Base-by-base conservation (phyloP, 305 asterid species). In the Lippia alba region DNA sequence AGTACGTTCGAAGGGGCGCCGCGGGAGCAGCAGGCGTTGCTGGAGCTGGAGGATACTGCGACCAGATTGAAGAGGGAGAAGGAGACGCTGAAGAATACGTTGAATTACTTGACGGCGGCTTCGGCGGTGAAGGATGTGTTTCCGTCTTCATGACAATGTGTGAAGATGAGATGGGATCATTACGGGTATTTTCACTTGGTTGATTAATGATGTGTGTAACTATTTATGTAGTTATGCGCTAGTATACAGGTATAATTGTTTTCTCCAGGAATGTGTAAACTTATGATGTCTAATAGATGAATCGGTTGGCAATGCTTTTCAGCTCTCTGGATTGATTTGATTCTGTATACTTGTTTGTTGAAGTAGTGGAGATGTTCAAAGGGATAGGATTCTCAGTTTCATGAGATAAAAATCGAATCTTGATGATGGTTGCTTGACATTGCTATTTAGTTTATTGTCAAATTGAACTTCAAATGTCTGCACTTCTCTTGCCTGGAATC, bases 81-180 rank as follows among this genome's bases (percentile, higher is more conserved):
- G 79, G 97, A 94, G 82, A 94, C 97, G 4, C 87, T 94, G 81
- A 84, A 84, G 83, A 94, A 94, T 73, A 94, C 97, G 3, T 64
- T 94, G 83, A 94, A 94, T 78, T 94, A 94, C 78, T 78, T 94
- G 81, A 78, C 93, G 5, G 99, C 99, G 0, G 97, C 97, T 0
- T 91, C 99, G 19, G 99, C 99, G 8, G 97, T 94, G 19, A 94
- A 94, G 76, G 99, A 94, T 66, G 99, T 89, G 48, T 94, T 94
- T 46, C 99, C 97, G 0, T 88, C 99, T 41, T 66, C 98, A 45
- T 90, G 56, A 56, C 68, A 30, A 19, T 46, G 19, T 36, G 62
- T 24, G 59, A 57, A 16, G 55, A 45, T 71, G 61, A 54, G 51
- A 39, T 33, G 36, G 9, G 41, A 36, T 36, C 9, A 48, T 48